These are phyloP conservation scores for Fusarium ambrosium DNA, from an alignment of 2,329 filamentous ascomycete genomes.

Conservation along the genomic window DNA sequence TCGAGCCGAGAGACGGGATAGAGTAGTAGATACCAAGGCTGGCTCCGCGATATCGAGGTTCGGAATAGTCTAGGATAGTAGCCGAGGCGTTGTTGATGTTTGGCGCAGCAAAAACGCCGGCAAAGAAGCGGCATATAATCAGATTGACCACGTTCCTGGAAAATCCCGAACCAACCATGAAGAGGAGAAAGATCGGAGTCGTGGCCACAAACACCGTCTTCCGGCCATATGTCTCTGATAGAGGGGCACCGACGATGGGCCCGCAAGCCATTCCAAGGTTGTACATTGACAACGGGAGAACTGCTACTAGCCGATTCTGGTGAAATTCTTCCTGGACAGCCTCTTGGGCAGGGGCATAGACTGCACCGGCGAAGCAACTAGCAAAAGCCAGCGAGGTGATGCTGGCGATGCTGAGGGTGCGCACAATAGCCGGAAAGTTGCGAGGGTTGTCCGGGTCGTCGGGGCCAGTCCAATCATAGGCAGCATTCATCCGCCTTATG, in stretches of 20 bases:
- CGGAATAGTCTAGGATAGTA: constrained; percentile 29
- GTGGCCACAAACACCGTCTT: constrained; percentile 32
- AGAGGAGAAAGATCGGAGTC: constrained; percentile 23
- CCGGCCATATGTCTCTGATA: constrained; percentile 29
- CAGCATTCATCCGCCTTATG: constrained; percentile 34
- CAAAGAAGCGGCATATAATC: constrained; percentile 27
- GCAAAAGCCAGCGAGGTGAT: constrained; percentile 21
- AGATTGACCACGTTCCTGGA: neutral
- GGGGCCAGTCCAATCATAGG: constrained; percentile 31
- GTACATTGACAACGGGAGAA: constrained; percentile 22
- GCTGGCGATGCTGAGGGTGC: constrained; percentile 17
- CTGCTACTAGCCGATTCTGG: neutral
- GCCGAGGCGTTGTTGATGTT: constrained; percentile 35
- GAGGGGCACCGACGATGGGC: constrained; percentile 22
- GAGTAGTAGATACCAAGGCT: constrained; percentile 34
- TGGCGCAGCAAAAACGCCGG: constrained; percentile 32
- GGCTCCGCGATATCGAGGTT: constrained; percentile 6
- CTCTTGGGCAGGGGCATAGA: constrained; percentile 25
- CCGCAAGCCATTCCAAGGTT: constrained; percentile 38
- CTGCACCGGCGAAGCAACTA: constrained; percentile 20
- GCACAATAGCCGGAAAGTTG: constrained; percentile 12
- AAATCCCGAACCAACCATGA: constrained; percentile 3
- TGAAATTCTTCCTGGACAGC: constrained; percentile 14
- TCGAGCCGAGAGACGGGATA: constrained; percentile 24
- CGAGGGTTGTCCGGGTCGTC: constrained; percentile 29